Conservation (phyloP, 345 rosid species). For the Lenwebbia sp. region DNA sequence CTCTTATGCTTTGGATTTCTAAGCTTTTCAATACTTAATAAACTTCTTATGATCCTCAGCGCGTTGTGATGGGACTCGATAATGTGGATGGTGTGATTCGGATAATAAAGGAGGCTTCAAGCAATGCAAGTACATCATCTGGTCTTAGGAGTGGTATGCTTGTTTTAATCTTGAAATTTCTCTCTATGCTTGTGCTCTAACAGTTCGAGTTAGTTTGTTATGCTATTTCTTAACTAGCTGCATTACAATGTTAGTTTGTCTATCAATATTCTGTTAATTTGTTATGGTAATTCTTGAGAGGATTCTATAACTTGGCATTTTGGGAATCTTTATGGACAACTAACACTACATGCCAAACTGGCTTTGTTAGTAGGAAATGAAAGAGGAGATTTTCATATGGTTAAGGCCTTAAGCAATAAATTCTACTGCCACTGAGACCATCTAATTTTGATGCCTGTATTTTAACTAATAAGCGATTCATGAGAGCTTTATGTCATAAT, state of each 20-base stretch:
- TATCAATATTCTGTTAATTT: background rate
- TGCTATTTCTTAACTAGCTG: background rate
- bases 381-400: background rate
- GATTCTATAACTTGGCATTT: no score
- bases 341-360: background rate
- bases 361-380: background rate
- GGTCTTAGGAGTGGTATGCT: no score
- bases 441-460: background rate
- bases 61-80: constrained; percentile 76
- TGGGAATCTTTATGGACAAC: background rate
- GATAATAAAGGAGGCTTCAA: no score
- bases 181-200: background rate
- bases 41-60: constrained; percentile 22
- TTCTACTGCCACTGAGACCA: background rate
- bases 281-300: background rate
- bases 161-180: no score
- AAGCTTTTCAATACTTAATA: background rate
- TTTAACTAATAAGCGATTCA: background rate
- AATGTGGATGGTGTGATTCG: constrained; percentile 63
- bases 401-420: background rate
- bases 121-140: no score
- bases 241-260: background rate
- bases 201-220: background rate
- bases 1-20: background rate
- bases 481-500: background rate